phyloP scores from a whole-genome alignment of 2,329 filamentous ascomycete species.

The Penicillium aurantiogriseum region DNA sequence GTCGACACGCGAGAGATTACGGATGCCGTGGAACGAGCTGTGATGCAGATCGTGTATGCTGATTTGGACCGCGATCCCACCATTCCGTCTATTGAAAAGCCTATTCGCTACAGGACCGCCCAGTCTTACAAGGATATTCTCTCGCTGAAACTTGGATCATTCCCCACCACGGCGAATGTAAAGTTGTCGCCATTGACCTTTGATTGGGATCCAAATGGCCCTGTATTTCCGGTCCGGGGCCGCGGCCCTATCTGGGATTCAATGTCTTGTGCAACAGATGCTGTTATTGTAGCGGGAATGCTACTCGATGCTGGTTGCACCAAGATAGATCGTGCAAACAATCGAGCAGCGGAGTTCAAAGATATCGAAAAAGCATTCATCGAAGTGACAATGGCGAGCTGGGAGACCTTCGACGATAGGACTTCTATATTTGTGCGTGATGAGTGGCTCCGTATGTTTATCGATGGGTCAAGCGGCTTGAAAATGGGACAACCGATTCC shows the following conservation, averaged over 20 bases:
- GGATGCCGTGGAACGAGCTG: constrained; percentile 25
- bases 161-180: constrained; percentile 17
- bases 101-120: constrained; percentile 17
- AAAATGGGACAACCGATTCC: constrained; percentile 12
- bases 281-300: constrained; percentile 35
- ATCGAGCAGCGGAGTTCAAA: constrained; percentile 18
- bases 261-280: constrained; percentile 32
- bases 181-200: constrained; percentile 11
- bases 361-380: constrained; percentile 27
- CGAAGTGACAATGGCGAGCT: constrained; percentile 29
- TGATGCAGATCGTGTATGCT: constrained; percentile 30
- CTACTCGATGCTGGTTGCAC: constrained; percentile 40
- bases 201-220: constrained; percentile 23
- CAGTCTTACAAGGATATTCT: constrained; percentile 15
- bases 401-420: constrained; percentile 25
- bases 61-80: constrained; percentile 32
- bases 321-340: constrained; percentile 26
- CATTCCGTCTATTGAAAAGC: constrained; percentile 13
- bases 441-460: constrained; percentile 18
- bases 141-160: constrained; percentile 17
- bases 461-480: constrained; percentile 3
- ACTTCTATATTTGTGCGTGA: constrained; percentile 18
- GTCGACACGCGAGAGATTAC: constrained; percentile 5
- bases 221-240: constrained; percentile 27
- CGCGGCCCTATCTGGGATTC: constrained; percentile 31